Conservation (phyloP, 129 eudicot genomes). For the Kitagawia praeruptora region DNA sequence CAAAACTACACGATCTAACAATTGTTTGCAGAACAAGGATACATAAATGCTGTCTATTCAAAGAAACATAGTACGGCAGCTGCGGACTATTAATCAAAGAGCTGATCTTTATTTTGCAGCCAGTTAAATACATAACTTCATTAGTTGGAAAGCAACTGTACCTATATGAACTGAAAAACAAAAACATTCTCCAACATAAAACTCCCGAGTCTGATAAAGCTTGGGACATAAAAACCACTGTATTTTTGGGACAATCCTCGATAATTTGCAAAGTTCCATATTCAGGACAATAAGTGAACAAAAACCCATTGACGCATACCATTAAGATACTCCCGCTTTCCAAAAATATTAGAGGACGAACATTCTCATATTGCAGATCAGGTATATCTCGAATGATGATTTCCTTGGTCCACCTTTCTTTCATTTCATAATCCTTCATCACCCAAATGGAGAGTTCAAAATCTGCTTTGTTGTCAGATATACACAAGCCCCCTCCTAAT, state of each 20-base stretch:
- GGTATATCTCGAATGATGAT: neutral
- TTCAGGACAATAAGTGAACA: neutral
- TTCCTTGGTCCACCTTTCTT: neutral
- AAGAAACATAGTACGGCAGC: neutral
- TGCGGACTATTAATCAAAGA: too few relatives aligned
- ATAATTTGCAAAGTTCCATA: neutral
- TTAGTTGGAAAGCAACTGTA: neutral
- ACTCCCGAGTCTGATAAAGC: neutral
- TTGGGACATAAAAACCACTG: neutral
- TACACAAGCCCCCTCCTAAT: neutral
- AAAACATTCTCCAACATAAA: neutral
- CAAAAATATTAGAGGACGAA: neutral
- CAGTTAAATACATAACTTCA: too few relatives aligned
- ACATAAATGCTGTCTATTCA: neutral
- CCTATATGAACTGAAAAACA: neutral
- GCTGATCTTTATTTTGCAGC: too few relatives aligned
- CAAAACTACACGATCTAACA: too few relatives aligned
- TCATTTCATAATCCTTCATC: neutral
- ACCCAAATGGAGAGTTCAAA: neutral
- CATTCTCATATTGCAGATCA: neutral
- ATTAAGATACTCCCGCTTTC: neutral
- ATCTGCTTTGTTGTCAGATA: neutral
- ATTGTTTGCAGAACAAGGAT: too few relatives aligned
- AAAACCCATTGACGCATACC: neutral
- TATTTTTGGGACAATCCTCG: neutral